Conservation (phyloP, 768 basidiomycete species). For the Pulveroboletus sp. region DNA sequence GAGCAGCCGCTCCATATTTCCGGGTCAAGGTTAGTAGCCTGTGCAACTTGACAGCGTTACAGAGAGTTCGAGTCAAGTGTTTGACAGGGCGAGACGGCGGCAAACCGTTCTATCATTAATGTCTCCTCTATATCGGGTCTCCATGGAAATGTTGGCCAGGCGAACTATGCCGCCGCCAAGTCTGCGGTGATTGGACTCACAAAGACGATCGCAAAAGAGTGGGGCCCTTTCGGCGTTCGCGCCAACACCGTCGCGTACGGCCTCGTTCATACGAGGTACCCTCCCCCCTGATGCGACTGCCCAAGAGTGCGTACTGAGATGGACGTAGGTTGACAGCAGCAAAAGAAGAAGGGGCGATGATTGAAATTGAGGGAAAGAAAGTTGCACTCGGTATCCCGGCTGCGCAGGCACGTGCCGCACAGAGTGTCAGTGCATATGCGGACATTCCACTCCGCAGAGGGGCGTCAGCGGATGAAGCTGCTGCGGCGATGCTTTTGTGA, state of each 20-base stretch:
- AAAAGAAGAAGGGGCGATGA: conserved; percentile 71
- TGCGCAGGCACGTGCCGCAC: conserved; percentile 36
- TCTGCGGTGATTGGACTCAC: conserved; percentile 74
- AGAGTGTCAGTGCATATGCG: conserved; percentile 39
- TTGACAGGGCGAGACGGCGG: conserved; percentile 46
- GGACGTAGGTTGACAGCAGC: conserved; percentile 60
- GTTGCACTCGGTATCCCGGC: conserved; percentile 78
- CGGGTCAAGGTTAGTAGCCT: conserved; percentile 54
- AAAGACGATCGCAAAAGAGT: conserved; percentile 85
- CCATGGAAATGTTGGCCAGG: conserved; percentile 85
- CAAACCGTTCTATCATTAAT: conserved; percentile 74
- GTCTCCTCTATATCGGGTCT: conserved; percentile 80
- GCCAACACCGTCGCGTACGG: conserved; percentile 81
- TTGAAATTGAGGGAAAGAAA: conserved; percentile 80
- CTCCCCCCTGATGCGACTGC: not conserved
- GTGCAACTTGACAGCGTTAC: not conserved
- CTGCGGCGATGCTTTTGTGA: conserved; percentile 70
- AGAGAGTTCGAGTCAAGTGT: not conserved
- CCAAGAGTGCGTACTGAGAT: conserved; percentile 1
- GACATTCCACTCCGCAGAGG: conserved; percentile 65
- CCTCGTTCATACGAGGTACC: conserved; percentile 68
- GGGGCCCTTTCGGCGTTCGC: conserved; percentile 78
- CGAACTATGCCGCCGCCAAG: conserved; percentile 78
- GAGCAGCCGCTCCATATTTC: conserved; percentile 82
- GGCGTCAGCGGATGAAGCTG: conserved; percentile 72